phyloP scores from a whole-genome alignment of 2,329 filamentous ascomycete species.

The Chaetomium sp. region DNA sequence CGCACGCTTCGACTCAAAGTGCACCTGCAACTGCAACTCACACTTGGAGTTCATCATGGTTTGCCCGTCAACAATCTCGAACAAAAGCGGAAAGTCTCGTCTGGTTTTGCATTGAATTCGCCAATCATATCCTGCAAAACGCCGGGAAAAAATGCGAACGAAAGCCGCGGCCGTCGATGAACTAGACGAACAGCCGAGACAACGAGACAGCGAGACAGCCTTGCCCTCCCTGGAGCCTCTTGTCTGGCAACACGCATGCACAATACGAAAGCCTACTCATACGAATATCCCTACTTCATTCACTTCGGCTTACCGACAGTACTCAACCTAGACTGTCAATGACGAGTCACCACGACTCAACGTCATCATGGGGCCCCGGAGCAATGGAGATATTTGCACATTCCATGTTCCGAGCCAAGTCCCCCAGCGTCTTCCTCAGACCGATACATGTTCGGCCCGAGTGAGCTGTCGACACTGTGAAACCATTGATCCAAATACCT shows the following conservation, averaged over 20 bases:
- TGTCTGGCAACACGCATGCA: not conserved
- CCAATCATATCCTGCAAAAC: conserved; percentile 4
- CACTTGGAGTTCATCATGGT: not conserved
- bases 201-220: not conserved
- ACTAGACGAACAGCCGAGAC: not conserved
- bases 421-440: not conserved
- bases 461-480: not conserved
- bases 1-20: not conserved
- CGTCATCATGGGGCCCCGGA: not conserved
- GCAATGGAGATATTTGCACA: not conserved
- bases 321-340: not conserved
- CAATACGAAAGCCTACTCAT: not conserved
- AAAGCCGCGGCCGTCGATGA: no score
- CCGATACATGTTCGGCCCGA: not conserved
- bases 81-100: not conserved
- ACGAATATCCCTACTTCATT: not conserved
- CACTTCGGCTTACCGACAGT: not conserved
- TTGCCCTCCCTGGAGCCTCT: not conserved
- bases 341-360: not conserved
- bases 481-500: not conserved
- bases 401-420: not conserved
- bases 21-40: not conserved
- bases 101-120: not conserved
- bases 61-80: not conserved
- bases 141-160: not conserved